These are phyloP conservation scores for Candida railenensis DNA, from an alignment of 805 yeast species.

Conservation along the genomic window DNA sequence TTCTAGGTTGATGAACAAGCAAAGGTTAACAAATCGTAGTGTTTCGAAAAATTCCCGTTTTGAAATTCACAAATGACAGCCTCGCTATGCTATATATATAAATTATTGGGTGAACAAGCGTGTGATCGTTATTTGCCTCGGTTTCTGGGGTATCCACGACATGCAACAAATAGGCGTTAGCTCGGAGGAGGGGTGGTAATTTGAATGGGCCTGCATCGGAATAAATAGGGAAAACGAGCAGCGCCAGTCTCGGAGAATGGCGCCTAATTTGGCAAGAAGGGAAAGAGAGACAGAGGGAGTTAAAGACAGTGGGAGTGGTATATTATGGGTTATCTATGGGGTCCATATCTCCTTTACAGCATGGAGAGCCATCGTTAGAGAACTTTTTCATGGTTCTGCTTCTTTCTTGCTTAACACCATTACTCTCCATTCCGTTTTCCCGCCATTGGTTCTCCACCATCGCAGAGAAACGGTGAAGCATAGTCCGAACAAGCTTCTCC, in stretches of 20 bases:
- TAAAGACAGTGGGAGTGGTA: background rate
- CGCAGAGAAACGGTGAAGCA: background rate
- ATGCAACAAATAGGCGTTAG: background rate
- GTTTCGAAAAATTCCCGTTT: no score
- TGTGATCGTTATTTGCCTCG: slow-evolving; percentile 7
- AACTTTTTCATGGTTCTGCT: background rate
- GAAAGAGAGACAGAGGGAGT: background rate
- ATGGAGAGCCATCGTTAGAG: background rate
- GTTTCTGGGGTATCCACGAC: slow-evolving; percentile 8
- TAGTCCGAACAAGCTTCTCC: background rate
- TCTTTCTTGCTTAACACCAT: background rate
- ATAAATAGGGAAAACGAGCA: background rate
- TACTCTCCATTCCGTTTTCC: background rate
- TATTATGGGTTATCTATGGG: background rate
- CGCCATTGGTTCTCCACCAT: background rate
- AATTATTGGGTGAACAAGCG: background rate
- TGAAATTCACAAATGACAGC: background rate
- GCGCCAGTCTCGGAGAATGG: background rate
- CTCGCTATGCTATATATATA: background rate
- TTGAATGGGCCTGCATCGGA: slow-evolving; percentile 1
- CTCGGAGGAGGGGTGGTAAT: slow-evolving; percentile 1
- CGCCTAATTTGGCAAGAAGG: background rate
- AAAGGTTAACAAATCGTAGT: no score
- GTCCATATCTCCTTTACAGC: background rate
- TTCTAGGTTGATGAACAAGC: no score